A percentile compares a stretch with the other conserved stretches of the same genome.
Conservation (phyloP, 108 stramenopile species). For the Conticribra weissflogii region DNA sequence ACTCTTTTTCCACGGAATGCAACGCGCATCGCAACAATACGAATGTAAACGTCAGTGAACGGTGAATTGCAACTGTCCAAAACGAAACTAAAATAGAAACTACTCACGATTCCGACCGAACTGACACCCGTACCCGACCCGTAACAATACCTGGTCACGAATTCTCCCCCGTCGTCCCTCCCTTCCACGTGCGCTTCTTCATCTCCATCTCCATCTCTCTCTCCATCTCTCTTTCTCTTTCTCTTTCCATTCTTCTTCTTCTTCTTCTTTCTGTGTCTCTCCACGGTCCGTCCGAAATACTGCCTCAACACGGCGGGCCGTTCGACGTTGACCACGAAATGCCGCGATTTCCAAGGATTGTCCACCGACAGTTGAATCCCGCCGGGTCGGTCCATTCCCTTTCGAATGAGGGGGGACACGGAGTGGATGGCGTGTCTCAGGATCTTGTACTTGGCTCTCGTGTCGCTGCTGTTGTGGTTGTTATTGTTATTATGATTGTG, state of each 20-base stretch:
- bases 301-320: neutral
- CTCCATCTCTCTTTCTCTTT: neutral
- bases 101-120: neutral
- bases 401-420: neutral
- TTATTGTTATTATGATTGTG: no score
- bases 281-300: neutral
- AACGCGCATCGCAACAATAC: no score
- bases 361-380: neutral
- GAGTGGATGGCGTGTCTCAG: neutral
- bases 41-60: no score
- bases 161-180: no score
- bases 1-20: no score
- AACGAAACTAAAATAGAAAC: no score
- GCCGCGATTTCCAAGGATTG: neutral
- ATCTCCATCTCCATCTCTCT: neutral
- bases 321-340: neutral
- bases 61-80: no score
- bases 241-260: neutral
- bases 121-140: neutral
- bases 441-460: no score
- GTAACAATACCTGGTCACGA: neutral
- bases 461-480: no score
- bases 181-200: no score
- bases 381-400: neutral
- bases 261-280: neutral